Evolutionary conservation across 768 basidiomycete genomes (phyloP).

Genomic region (Vararia minispora): DNA sequence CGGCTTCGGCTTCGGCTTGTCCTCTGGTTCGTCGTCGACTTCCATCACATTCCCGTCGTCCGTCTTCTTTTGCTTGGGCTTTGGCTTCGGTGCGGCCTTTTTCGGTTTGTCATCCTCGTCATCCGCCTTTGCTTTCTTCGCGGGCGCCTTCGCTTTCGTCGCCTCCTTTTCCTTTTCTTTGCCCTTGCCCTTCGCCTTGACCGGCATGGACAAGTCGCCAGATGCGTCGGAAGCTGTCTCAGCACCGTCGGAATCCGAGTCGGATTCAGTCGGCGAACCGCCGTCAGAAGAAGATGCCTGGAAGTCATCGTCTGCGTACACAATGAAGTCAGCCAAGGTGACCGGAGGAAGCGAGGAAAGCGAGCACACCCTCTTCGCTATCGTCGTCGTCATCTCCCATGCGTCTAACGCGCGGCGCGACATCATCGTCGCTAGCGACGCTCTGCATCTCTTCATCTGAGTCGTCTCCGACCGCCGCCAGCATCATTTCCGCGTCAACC

Average conservation of each 20-base stretch:
- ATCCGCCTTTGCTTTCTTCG: slow-evolving; percentile 23
- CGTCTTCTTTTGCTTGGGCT: slow-evolving; percentile 36
- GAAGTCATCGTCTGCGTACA: slow-evolving; percentile 74
- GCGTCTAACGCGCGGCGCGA: slow-evolving; percentile 35
- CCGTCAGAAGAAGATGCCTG: slow-evolving; percentile 71
- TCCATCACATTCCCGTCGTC: slow-evolving; percentile 26
- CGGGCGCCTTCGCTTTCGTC: slow-evolving; percentile 25
- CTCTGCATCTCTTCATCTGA: slow-evolving; percentile 78
- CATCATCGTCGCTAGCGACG: slow-evolving; percentile 59
- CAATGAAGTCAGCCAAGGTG: slow-evolving; percentile 6
- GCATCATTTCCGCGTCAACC: slow-evolving; percentile 70
- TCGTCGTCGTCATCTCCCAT: slow-evolving; percentile 61
- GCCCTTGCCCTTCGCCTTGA: slow-evolving; percentile 24
- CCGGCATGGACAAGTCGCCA: slow-evolving; percentile 58
- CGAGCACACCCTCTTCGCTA: slow-evolving; percentile 53
- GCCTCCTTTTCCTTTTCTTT: slow-evolving; percentile 34
- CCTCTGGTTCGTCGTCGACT: slow-evolving; percentile 22
- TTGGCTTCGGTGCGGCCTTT: slow-evolving; percentile 31
- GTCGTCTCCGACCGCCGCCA: slow-evolving; percentile 61
- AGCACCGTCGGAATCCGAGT: slow-evolving; percentile 57
- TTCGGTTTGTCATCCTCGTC: slow-evolving; percentile 28
- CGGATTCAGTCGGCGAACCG: slow-evolving; percentile 77
- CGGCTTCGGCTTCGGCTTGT: slow-evolving; percentile 28
- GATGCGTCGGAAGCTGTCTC: slow-evolving; percentile 79
- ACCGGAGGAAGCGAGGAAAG: slow-evolving; percentile 1